These are phyloP conservation scores for Blastomyces emzantsi DNA, from an alignment of 2,329 filamentous ascomycete genomes.

Conservation along the genomic window DNA sequence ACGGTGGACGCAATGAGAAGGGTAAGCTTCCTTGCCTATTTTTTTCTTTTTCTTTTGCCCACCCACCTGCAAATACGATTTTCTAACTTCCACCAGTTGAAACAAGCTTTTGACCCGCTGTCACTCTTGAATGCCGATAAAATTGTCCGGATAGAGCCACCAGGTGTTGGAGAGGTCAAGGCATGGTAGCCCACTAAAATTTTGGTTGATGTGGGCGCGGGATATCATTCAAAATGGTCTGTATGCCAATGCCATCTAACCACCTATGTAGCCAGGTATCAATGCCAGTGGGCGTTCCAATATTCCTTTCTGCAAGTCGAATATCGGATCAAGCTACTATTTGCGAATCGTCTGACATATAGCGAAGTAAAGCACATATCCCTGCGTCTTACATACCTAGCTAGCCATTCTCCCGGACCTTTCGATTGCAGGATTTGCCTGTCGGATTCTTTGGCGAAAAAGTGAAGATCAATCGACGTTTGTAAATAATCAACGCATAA, in stretches of 20 bases:
- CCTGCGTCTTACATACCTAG: background rate
- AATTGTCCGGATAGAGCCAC: conserved; percentile 48
- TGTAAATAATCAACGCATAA: background rate
- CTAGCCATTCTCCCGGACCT: background rate
- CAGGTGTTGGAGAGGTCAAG: conserved; percentile 42
- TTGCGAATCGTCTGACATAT: background rate
- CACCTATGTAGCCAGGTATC: background rate
- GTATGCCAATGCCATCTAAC: background rate
- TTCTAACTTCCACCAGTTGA: conserved; percentile 38
- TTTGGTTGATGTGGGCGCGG: background rate
- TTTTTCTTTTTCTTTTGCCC: background rate
- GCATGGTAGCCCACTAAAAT: conserved; percentile 31
- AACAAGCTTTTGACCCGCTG: conserved; percentile 57
- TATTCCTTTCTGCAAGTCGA: background rate
- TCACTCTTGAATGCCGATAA: conserved; percentile 58
- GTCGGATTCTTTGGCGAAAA: background rate
- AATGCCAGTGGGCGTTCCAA: background rate
- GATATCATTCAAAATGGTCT: background rate
- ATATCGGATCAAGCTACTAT: background rate
- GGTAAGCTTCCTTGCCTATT: conserved; percentile 32
- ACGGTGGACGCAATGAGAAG: conserved; percentile 58
- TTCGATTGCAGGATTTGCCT: background rate
- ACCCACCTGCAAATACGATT: background rate
- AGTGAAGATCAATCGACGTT: background rate
- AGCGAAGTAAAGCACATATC: background rate